phyloP scores from a whole-genome alignment of 441 rosid genomes.

The Gossypium aridum region DNA sequence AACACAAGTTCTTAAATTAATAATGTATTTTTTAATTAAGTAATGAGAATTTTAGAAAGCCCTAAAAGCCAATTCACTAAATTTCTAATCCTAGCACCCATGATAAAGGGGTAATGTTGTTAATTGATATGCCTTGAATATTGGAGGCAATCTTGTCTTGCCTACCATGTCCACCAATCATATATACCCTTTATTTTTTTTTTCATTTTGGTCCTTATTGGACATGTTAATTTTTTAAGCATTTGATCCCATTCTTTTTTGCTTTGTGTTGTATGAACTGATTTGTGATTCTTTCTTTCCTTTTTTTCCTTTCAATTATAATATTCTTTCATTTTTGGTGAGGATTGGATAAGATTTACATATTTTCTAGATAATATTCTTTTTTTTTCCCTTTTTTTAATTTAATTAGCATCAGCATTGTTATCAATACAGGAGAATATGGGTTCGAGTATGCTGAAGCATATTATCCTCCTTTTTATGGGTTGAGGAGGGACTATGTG shows the following conservation, averaged over 20 bases:
- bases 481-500: no score
- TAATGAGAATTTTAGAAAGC: neutral
- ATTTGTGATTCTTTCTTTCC: neutral
- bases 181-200: neutral
- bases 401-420: no score
- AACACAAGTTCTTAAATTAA: neutral
- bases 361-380: no score
- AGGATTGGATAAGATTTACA: neutral
- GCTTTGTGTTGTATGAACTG: neutral
- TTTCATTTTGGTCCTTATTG: neutral
- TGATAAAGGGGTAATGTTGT: neutral
- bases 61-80: neutral
- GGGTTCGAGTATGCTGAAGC: no score
- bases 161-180: neutral
- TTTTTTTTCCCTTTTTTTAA: no score
- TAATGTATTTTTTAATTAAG: neutral
- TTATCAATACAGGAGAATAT: no score
- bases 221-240: neutral
- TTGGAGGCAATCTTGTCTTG: neutral
- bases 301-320: neutral
- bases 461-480: no score
- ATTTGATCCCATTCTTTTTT: neutral
- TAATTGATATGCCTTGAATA: neutral
- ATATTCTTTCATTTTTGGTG: neutral
- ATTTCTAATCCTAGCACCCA: neutral